These are phyloP conservation scores for Fusarium metavorans DNA, from an alignment of 2,329 filamentous ascomycete genomes.

Conservation along the genomic window DNA sequence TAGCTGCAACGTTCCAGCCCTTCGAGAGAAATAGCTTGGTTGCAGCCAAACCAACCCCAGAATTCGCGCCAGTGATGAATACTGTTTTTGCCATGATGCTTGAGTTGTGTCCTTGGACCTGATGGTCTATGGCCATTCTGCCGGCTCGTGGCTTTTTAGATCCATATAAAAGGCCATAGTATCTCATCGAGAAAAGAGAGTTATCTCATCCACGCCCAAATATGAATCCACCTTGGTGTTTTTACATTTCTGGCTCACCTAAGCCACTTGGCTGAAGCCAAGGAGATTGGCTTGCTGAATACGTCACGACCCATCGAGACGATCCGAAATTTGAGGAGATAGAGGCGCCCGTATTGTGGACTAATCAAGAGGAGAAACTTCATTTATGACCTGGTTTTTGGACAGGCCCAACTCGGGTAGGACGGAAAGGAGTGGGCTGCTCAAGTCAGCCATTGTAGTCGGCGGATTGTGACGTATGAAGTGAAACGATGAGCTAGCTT, in stretches of 20 bases:
- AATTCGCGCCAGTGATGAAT: slow-evolving; percentile 24
- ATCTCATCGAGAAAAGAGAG: neutral
- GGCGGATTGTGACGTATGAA: neutral
- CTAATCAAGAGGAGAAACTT: neutral
- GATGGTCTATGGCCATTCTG: neutral
- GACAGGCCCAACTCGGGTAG: neutral
- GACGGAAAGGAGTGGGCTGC: neutral
- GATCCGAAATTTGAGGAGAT: neutral
- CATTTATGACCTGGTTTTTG: neutral
- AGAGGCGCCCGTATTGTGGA: neutral
- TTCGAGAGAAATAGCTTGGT: slow-evolving; percentile 16
- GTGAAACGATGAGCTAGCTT: neutral
- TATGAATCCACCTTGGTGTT: neutral
- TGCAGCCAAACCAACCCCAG: slow-evolving; percentile 15
- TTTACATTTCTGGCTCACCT: neutral
- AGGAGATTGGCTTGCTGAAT: neutral
- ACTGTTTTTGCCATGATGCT: slow-evolving; percentile 7
- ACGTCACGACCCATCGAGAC: neutral
- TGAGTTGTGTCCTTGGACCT: neutral
- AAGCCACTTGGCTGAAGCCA: slow-evolving; percentile 8
- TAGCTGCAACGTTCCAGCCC: slow-evolving; percentile 12
- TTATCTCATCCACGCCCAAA: neutral
- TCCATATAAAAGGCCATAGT: neutral
- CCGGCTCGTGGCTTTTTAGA: neutral
- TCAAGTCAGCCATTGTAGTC: slow-evolving; percentile 6